A percentile compares a stretch with the other conserved stretches of the same genome.
Conservation (phyloP, 2,329 filamentous ascomycete genomes). For the Cercospora sp. region DNA sequence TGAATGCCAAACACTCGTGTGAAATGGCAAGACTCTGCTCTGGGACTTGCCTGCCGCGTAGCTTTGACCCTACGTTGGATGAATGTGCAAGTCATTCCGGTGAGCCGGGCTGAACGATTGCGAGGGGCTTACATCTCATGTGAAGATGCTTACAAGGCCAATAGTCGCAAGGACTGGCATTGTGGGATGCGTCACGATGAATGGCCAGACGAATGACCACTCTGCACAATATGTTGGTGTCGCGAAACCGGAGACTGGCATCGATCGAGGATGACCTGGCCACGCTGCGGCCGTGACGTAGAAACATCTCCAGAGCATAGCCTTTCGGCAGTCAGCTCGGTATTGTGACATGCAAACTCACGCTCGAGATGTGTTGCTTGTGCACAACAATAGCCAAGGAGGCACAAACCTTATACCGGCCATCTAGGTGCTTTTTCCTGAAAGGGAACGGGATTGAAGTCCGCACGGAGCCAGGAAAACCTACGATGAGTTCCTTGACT, state of each 20-base stretch:
- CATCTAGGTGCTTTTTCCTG: background rate
- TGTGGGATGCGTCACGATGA: background rate
- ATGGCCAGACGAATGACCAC: background rate
- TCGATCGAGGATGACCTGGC: background rate
- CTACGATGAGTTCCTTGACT: background rate
- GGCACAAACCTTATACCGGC: background rate
- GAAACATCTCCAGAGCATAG: background rate
- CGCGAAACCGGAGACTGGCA: background rate
- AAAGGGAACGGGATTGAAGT: background rate
- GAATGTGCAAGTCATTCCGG: too few species aligned
- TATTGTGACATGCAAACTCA: background rate
- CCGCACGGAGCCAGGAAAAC: background rate
- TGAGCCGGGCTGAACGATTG: too few species aligned
- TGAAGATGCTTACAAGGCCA: background rate
- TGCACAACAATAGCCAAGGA: background rate
- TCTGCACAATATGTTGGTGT: background rate
- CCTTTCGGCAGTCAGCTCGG: background rate
- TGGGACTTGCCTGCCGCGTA: background rate
- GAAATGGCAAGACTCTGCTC: background rate
- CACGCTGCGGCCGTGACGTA: background rate
- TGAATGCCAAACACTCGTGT: background rate
- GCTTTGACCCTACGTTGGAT: background rate
- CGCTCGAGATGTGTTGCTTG: background rate
- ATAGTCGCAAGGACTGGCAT: background rate
- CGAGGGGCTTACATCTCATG: background rate